phyloP scores from a whole-genome alignment of 768 basidiomycete genomes.

The Coprinopsis cinerea region DNA sequence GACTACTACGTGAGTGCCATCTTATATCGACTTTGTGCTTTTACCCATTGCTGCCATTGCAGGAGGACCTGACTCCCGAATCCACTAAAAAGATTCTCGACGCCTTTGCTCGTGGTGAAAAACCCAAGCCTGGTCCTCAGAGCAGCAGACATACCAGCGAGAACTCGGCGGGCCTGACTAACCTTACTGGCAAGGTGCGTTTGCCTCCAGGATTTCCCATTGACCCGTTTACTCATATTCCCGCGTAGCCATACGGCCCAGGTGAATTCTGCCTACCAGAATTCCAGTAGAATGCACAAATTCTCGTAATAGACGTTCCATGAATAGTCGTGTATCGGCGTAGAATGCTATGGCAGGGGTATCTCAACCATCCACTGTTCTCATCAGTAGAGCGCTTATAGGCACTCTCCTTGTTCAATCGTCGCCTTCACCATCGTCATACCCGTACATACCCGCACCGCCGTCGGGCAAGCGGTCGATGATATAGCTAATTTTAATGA shows the following conservation, averaged over 20 bases:
- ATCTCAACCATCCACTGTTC: background rate
- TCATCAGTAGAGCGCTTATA: background rate
- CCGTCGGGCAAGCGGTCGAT: conserved; percentile 68
- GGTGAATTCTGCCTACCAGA: conserved; percentile 85
- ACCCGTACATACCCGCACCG: conserved; percentile 64
- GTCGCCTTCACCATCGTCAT: conserved; percentile 78
- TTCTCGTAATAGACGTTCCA: conserved; percentile 15
- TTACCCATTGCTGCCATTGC: conserved; percentile 12
- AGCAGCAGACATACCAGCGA: conserved; percentile 82
- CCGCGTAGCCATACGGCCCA: conserved; percentile 82
- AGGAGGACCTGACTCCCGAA: conserved; percentile 82
- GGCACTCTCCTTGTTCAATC: conserved; percentile 42
- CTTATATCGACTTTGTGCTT: background rate
- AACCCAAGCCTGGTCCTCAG: conserved; percentile 93
- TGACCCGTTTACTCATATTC: conserved; percentile 11
- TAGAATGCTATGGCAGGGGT: background rate
- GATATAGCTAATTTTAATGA: conserved; percentile 46
- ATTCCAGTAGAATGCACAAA: conserved; percentile 53
- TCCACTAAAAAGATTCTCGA: conserved; percentile 77
- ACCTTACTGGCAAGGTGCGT: conserved; percentile 66
- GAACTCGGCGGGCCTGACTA: conserved; percentile 87
- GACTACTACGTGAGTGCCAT: conserved; percentile 81
- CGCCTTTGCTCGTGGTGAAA: conserved; percentile 73
- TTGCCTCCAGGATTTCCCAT: background rate
- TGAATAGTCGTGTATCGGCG: conserved; percentile 7